Evolutionary conservation across 495 filamentous ascomycete genomes (phyloP).

Genomic region (Thermochaetoides thermophila): DNA sequence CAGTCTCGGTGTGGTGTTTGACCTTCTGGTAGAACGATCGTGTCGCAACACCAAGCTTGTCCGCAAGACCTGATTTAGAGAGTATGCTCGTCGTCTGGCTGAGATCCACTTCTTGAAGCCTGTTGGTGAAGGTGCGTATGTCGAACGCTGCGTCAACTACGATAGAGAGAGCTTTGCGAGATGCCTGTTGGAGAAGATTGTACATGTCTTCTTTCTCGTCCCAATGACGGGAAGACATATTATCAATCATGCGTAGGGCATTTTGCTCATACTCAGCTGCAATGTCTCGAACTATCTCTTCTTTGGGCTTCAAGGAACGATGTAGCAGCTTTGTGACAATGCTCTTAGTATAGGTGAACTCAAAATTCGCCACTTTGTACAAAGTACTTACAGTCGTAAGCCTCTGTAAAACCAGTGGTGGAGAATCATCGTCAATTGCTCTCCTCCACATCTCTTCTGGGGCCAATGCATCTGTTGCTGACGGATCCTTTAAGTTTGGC

Average conservation of each 20-base stretch:
- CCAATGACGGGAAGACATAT: conserved; percentile 5
- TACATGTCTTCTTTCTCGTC: conserved; percentile 1
- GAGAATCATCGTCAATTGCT: conserved; percentile 5
- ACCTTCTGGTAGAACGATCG: neutral
- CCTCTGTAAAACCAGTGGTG: conserved; percentile 4
- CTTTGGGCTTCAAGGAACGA: conserved; percentile 12
- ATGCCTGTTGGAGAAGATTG: conserved; percentile 1
- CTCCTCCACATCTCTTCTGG: conserved; percentile 7
- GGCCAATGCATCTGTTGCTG: neutral
- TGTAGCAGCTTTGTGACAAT: conserved; percentile 7
- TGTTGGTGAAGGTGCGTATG: conserved; percentile 1
- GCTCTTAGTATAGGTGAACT: no score
- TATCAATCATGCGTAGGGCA: conserved; percentile 6
- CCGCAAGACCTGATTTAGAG: neutral
- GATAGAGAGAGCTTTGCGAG: neutral
- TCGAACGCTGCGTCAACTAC: conserved; percentile 4
- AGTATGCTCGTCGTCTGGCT: neutral
- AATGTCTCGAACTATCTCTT: conserved; percentile 9
- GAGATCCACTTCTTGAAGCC: conserved; percentile 2
- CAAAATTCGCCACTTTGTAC: no score
- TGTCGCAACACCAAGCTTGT: conserved; percentile 1
- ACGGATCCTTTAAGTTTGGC: neutral
- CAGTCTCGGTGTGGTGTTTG: neutral
- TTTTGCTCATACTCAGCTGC: conserved; percentile 9
- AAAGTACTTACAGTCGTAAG: conserved; percentile 8